phyloP scores from a whole-genome alignment of 163 green algal species.

The Scenedesmus sp. region DNA sequence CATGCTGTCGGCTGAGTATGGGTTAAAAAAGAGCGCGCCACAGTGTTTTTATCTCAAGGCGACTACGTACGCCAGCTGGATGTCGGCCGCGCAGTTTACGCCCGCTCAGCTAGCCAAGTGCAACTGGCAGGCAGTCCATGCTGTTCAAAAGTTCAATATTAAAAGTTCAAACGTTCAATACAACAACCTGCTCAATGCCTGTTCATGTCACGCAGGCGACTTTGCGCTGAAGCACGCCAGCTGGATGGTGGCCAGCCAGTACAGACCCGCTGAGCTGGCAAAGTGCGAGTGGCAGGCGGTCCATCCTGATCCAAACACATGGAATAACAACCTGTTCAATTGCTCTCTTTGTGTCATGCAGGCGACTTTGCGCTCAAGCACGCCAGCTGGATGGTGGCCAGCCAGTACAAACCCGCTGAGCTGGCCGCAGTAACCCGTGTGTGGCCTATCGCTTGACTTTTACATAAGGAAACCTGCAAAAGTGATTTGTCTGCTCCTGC shows the following conservation, averaged over 20 bases:
- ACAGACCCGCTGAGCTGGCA: slow-evolving; percentile 88
- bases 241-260: slow-evolving; percentile 85
- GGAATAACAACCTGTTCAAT: neutral
- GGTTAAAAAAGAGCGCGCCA: no score
- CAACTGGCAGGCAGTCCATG: no score
- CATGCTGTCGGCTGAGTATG: no score
- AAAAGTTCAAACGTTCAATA: no score
- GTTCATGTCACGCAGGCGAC: slow-evolving; percentile 30
- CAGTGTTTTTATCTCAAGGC: no score
- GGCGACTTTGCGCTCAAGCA: slow-evolving; percentile 70
- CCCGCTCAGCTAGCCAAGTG: no score
- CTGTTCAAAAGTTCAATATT: no score
- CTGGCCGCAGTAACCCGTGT: slow-evolving; percentile 52
- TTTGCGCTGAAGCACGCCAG: slow-evolving; percentile 66
- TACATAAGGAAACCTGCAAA: no score
- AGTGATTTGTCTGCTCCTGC: neutral
- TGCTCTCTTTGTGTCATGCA: neutral
- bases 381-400: slow-evolving; percentile 74
- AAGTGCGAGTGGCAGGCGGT: slow-evolving; percentile 79
- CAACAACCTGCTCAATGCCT: no score
- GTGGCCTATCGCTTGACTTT: no score
- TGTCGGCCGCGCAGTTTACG: no score
- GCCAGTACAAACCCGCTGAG: slow-evolving; percentile 94
- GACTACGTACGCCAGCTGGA: no score
- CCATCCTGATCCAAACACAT: neutral